phyloP scores from a whole-genome alignment of 225 moss, liverwort and hornwort species.

The Pseudisothecium myosuroides region DNA sequence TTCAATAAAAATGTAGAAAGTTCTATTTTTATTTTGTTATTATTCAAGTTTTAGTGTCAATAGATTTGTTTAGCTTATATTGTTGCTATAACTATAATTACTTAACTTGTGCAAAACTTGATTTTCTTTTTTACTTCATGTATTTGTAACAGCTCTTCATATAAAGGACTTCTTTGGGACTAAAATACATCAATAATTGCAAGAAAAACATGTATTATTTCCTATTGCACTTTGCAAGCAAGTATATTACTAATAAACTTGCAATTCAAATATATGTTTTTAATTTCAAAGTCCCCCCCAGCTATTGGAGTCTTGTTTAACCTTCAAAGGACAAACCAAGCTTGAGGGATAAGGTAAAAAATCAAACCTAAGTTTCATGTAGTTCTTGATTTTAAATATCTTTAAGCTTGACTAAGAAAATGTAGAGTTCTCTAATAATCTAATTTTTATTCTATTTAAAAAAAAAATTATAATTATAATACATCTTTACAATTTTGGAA shows the following conservation, averaged over 20 bases:
- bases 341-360: fast-evolving
- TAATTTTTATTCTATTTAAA: too few relatives aligned
- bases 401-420: not conserved
- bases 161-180: not conserved
- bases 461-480: too few relatives aligned
- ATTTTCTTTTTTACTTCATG: not conserved
- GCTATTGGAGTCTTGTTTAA: too few relatives aligned
- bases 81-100: not conserved
- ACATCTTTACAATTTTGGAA: not conserved
- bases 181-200: too few relatives aligned
- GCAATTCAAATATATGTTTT: too few relatives aligned
- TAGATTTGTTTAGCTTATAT: not conserved
- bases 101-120: not conserved
- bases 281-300: too few relatives aligned
- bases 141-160: not conserved
- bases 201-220: too few relatives aligned
- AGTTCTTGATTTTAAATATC: not conserved
- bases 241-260: too few relatives aligned
- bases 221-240: too few relatives aligned
- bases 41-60: not conserved
- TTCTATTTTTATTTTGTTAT: not conserved
- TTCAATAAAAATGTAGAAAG: not conserved
- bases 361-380: too few relatives aligned
- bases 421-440: not conserved
- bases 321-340: too few relatives aligned